Base-by-base conservation (phyloP, 768 basidiomycete genomes). In the Suillus bovinus region DNA sequence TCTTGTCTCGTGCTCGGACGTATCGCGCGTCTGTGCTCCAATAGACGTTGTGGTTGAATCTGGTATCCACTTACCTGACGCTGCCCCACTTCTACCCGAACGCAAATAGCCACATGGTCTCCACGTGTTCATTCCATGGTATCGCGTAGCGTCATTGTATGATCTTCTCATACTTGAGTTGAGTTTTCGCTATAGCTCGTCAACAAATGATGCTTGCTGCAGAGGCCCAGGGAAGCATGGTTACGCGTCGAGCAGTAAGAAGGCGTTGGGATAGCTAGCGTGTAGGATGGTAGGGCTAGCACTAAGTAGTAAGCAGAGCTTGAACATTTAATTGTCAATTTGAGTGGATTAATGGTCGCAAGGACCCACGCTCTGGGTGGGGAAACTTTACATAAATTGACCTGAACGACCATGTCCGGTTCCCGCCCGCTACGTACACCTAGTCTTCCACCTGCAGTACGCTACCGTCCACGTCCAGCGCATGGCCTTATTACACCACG, bases 381-480 rank as follows among this genome's bases (percentile, higher is more conserved):
- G 9, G 49, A 50, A 29, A 17, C 49, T 29, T 50, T 11, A 31
- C 50, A 20, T 52, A n/a, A 20, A n/a, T n/a, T 54, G 22, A 34
- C 13, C 53, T 17, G 14, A 36, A 38, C 54, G 1, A 39, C 27
- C 36, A 56, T 56, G 55, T 56, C 55, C 5, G 17, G 6, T 29
- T 29, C 55, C 38, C 38, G 33, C 33, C 33, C 36, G 11, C 54
- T 36, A 55, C 54, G 22, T 55, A 36, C 54, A 17, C 34, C 55
- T 17, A 56, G 24, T 16, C 55, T 56, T 33, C 50, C 36, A 56
- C 63, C 63, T 3, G n/a, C 61, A 24, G 20, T 47, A 14, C 61
- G 63, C 36, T 61, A 64, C 41, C 63, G 63, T n/a, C 10, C 54
- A 5, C 61, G 63, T 24, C 34, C 61, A 33, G 22, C 53, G 17